Conservation (phyloP, 2,329 filamentous ascomycete genomes). For the Botrytis hyacinthi region DNA sequence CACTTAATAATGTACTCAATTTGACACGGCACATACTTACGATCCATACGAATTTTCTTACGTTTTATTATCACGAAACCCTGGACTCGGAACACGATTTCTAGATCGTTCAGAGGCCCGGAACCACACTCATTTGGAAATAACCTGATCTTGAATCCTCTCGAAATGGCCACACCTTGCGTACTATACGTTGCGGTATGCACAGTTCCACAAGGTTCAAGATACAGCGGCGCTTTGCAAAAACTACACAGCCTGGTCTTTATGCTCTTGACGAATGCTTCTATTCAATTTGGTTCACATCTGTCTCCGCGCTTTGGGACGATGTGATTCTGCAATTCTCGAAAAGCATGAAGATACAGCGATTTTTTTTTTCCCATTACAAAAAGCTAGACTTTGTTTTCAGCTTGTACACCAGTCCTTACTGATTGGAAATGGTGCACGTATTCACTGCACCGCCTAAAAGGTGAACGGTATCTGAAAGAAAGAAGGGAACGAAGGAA, state of each 20-base stretch:
- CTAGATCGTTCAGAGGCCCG: not conserved
- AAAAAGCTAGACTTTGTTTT: not conserved
- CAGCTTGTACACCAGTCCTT: constrained; percentile 7
- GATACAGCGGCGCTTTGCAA: not conserved
- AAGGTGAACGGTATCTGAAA: not conserved
- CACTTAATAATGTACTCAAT: not conserved
- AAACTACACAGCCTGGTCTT: not conserved
- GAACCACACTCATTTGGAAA: constrained; percentile 4
- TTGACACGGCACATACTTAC: not conserved
- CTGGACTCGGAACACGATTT: not conserved
- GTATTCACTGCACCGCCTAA: not conserved
- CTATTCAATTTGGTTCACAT: not conserved
- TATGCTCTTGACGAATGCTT: not conserved
- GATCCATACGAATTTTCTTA: not conserved
- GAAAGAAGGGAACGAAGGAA: not conserved
- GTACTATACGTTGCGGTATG: not conserved
- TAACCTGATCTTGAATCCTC: not conserved
- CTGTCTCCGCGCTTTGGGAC: not conserved
- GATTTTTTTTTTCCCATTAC: not conserved
- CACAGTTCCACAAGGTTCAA: not conserved
- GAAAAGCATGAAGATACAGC: not conserved
- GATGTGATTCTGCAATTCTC: not conserved
- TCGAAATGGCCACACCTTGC: not conserved
- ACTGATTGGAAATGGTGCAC: not conserved
- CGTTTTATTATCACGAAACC: not conserved